Conservation (phyloP, 805 yeast genomes). For the Metschnikowia kunwiensis region DNA sequence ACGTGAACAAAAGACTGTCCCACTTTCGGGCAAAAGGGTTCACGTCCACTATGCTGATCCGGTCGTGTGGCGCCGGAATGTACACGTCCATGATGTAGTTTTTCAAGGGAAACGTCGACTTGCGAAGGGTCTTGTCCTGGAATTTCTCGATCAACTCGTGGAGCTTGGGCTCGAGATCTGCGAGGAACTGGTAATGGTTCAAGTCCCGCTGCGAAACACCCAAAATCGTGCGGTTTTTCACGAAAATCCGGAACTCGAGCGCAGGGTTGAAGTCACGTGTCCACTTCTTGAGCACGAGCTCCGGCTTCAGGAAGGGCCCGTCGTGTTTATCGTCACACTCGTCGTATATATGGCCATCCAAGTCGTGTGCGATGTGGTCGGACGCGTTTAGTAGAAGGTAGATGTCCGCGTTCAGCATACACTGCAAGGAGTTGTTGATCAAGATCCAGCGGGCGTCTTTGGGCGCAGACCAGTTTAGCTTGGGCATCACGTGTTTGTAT, state of each 20-base stretch:
- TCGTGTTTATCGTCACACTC: slow-evolving; percentile 30
- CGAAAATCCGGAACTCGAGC: slow-evolving; percentile 85
- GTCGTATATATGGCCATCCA: slow-evolving; percentile 63
- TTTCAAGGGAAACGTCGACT: slow-evolving; percentile 21
- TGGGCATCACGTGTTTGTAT: slow-evolving; percentile 70
- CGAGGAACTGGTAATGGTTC: slow-evolving; percentile 73
- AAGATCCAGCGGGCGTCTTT: slow-evolving; percentile 92
- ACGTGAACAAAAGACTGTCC: slow-evolving; percentile 73
- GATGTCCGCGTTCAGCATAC: slow-evolving; percentile 68
- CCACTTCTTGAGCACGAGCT: slow-evolving; percentile 83
- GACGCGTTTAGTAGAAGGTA: slow-evolving; percentile 82
- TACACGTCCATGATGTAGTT: slow-evolving; percentile 76
- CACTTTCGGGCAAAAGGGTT: slow-evolving; percentile 81
- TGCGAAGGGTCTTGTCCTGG: slow-evolving; percentile 42
- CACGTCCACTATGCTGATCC: slow-evolving; percentile 72
- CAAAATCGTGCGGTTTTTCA: slow-evolving; percentile 56
- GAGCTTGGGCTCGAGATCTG: slow-evolving; percentile 47
- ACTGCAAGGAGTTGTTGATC: slow-evolving; percentile 70
- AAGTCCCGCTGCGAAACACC: slow-evolving; percentile 86
- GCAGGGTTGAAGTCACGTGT: slow-evolving; percentile 72
- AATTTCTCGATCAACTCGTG: slow-evolving; percentile 50
- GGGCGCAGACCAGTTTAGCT: slow-evolving; percentile 96
- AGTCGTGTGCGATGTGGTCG: slow-evolving; percentile 82
- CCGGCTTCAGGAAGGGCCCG: slow-evolving; percentile 39
- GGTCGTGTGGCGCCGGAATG: slow-evolving; percentile 68